Percentiles rank a stretch among this genome's conserved stretches.
phyloP scores from a whole-genome alignment of 176 grass and related monocot genomes.

The Lolium perenne region DNA sequence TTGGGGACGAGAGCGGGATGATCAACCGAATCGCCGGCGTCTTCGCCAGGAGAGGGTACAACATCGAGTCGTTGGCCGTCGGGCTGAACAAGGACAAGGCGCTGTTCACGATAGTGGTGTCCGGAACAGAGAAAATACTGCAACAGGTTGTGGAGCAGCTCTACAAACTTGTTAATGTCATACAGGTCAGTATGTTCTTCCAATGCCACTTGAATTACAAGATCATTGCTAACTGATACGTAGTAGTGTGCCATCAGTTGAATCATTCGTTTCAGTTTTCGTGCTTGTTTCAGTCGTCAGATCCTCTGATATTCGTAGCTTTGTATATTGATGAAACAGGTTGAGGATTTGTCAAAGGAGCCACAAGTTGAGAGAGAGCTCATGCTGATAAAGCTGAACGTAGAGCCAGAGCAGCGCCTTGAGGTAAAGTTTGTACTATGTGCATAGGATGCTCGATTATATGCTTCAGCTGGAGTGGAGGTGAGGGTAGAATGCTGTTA shows the following conservation, averaged over 20 bases:
- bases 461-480: neutral
- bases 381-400: conserved; percentile 86
- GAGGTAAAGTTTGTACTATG: conserved; percentile 52
- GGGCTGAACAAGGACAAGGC: conserved; percentile 83
- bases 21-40: conserved; percentile 86
- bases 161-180: conserved; percentile 81
- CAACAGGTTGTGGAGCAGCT: conserved; percentile 71
- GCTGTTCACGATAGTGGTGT: conserved; percentile 76
- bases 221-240: neutral
- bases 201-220: neutral
- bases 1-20: conserved; percentile 86
- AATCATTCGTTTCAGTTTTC: neutral
- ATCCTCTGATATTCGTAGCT: conserved; percentile 22
- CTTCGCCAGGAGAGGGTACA: conserved; percentile 83
- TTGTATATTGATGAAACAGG: conserved; percentile 36
- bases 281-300: neutral
- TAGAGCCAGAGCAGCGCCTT: conserved; percentile 55
- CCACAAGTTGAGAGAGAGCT: conserved; percentile 79
- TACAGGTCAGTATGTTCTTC: conserved; percentile 59
- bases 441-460: neutral
- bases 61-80: conserved; percentile 81
- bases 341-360: conserved; percentile 73
- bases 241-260: neutral
- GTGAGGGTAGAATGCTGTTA: neutral
- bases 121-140: conserved; percentile 75